Evolutionary conservation across 2,329 filamentous ascomycete genomes (phyloP), one percentile per base, ranked within the genome.

Genomic region (Paecilomyces dactylethromorphus): DNA sequence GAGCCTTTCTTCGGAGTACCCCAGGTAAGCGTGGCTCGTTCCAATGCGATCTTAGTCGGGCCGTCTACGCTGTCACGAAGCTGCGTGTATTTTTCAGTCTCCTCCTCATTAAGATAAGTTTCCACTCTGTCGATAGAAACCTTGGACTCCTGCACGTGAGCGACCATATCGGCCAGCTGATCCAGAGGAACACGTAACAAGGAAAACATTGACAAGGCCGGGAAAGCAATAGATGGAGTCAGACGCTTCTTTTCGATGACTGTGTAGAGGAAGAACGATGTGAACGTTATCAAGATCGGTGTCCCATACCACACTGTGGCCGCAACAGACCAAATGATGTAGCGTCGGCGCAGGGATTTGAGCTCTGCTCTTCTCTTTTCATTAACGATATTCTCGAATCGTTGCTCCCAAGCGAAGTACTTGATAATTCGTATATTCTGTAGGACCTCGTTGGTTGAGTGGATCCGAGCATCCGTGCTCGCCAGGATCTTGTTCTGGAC

Each of bases 351-450:
- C 57, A 99, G 76, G 32, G 91, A 86, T 66, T 84, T 86, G 56
- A 99, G 81, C 73, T 99, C 94, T 2, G 80, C 80, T 51, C 82
- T 81, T 62, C 94, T 87, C 78, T 96, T 97, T 72, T 97, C 93
- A 61, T 95, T 89, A 33, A 99, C 91, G 57, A 91, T 86, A 22
- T 85, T 84, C 59, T 90, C 85, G 71, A 97, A 99, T 2, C 93
- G 89, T 66, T 92, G 87, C 74, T 99, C 94, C 94, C 94, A 99
- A 0, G 94, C 93, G 72, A 99, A 99, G 75, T 94, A 99, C 72
- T 99, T 99, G 84, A 99, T 97, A 72, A 99, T 97, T 56, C 94
- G 87, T 64, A 99, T 97, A 68, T 97, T 99, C 70, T 96, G 92
- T 29, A 99, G 80, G 7, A 97, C 90, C 75, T 99, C 94, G 72